Base-by-base conservation (phyloP, 1,284 basidiomycete genomes). In the Cutaneotrichosporon spelunceum region DNA sequence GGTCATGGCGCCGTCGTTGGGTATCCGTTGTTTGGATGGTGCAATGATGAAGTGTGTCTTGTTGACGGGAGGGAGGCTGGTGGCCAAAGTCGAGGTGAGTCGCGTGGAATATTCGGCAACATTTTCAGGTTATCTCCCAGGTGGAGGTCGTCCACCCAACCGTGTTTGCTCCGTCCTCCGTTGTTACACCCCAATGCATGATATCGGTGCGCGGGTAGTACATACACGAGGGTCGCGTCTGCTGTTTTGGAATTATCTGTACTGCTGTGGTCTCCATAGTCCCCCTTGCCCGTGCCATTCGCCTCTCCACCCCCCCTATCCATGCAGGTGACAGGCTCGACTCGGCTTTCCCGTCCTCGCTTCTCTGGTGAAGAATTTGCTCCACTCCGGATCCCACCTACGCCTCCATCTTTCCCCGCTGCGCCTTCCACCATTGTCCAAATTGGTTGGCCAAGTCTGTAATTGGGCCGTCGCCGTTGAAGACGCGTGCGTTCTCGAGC, bases 401-500 rank as follows among this genome's bases (percentile, higher is more conserved):
- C 44, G 61, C 66, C 26, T 74, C 75, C 68, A 78, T 70, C 67
- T 70, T 77, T 10, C 34, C 27, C 34, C 75, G 57, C 58, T 77
- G 74, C 30, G 49, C 23, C 56, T 65, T 68, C 73, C 74, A 78
- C 75, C 75, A 77, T 36, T 54, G 60, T 1, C 65, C 71, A 56
- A 78, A 71, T 27, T 54, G 62, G 45, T 75, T 72, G 7, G 74
- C 75, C 11, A 69, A 62, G 53, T 73, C 70, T 19, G 66, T 64
- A 10, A 76, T 70, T 0, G 65, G 61, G 21, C 75, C 75, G 24
- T 72, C 70, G 8, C 67, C 74, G 39, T 79, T 79, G 67, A 78
- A 79, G 56, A 72, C 66, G 50, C 71, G 62, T 26, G 73, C 72
- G 60, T 79, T 79, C 59, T 77, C 72, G 60, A 78, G 58, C 77